phyloP scores from a whole-genome alignment of 1,284 basidiomycete species.

The Malassezia restricta region DNA sequence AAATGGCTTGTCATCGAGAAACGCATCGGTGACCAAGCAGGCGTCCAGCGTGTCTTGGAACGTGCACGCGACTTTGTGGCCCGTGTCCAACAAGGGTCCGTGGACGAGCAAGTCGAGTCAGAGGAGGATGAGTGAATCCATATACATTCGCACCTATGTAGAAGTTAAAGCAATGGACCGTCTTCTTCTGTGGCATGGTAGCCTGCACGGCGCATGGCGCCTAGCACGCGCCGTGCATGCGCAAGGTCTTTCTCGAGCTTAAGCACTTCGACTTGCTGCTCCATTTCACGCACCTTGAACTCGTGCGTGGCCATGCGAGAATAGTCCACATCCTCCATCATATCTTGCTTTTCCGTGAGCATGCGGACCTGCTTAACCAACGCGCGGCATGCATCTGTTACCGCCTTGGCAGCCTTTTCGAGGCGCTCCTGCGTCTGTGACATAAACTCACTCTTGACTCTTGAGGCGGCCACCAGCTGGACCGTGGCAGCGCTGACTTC shows the following conservation, averaged over 20 bases:
- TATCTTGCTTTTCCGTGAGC: constrained; percentile 65
- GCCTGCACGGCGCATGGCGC: constrained; percentile 40
- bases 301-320: constrained; percentile 83
- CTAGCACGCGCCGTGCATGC: constrained; percentile 41
- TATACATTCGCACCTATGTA: not conserved
- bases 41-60: constrained; percentile 67
- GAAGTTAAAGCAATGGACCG: not conserved
- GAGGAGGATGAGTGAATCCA: not conserved
- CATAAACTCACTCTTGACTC: constrained; percentile 97
- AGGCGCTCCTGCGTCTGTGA: constrained; percentile 93
- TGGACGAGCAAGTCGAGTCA: not conserved
- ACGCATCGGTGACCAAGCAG: constrained; percentile 71
- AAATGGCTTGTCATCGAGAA: constrained; percentile 89
- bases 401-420: constrained; percentile 90
- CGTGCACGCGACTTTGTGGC: constrained; percentile 63
- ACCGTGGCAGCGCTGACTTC: constrained; percentile 94
- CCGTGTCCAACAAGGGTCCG: constrained; percentile 14
- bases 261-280: constrained; percentile 94
- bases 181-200: constrained; percentile 40
- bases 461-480: constrained; percentile 92
- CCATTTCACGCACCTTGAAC: constrained; percentile 80
- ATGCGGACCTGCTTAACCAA: constrained; percentile 93
- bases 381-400: constrained; percentile 95
- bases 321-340: constrained; percentile 73
- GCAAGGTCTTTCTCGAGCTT: constrained; percentile 87